phyloP scores from a whole-genome alignment of 164 flowering plant genomes.

The Aristolochia californica region DNA sequence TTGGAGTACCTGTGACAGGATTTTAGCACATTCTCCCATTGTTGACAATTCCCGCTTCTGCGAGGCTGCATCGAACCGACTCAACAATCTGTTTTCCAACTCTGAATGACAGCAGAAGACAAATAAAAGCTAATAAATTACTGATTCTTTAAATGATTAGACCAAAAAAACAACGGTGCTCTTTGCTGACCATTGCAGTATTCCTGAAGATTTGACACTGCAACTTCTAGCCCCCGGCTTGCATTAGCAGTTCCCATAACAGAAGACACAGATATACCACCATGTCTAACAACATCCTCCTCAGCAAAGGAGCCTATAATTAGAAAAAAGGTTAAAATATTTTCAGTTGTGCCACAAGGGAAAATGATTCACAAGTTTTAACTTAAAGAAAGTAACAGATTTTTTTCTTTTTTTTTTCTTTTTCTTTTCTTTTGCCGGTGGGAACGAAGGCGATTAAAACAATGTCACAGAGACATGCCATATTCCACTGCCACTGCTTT shows the following conservation, averaged over 20 bases:
- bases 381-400: too few species aligned
- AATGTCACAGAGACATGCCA: too few species aligned
- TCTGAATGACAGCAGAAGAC: slow-evolving; percentile 26
- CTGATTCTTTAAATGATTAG: too few species aligned
- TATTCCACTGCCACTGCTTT: too few species aligned
- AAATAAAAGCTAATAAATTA: neutral
- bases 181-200: slow-evolving; percentile 75
- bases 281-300: slow-evolving; percentile 91
- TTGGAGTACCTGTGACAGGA: slow-evolving; percentile 66
- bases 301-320: slow-evolving; percentile 88
- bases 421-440: too few species aligned
- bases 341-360: too few species aligned
- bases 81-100: slow-evolving; percentile 88
- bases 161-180: too few species aligned
- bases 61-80: slow-evolving; percentile 93
- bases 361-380: too few species aligned
- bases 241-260: slow-evolving; percentile 78
- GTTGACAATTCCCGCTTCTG: slow-evolving; percentile 88
- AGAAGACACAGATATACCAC: slow-evolving; percentile 43
- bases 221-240: slow-evolving; percentile 95
- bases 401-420: too few species aligned
- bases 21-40: slow-evolving; percentile 98
- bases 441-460: too few species aligned
- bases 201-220: slow-evolving; percentile 98
- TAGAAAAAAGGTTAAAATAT: too few species aligned